Evolutionary conservation across 257 asterid species (phyloP).

Genomic region (Forsythia suspensa): DNA sequence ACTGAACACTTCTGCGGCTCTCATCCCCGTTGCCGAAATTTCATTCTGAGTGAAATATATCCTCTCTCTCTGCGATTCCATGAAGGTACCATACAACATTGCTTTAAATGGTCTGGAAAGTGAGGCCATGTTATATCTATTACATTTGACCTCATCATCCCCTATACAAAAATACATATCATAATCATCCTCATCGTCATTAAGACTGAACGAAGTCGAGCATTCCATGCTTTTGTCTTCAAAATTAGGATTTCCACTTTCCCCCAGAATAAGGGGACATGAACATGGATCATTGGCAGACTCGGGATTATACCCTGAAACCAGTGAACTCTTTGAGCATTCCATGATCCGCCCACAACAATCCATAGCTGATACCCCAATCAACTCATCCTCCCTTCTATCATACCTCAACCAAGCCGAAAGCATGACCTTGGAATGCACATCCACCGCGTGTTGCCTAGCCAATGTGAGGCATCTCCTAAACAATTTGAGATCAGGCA

Average conservation of each 20-base stretch:
- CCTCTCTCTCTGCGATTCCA: constrained; percentile 72
- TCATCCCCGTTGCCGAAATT: constrained; percentile 65
- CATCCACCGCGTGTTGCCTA: constrained; percentile 80
- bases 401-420: constrained; percentile 95
- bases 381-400: constrained; percentile 86
- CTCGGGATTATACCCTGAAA: constrained; percentile 85
- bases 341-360: constrained; percentile 81
- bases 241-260: constrained; percentile 28
- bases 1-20: constrained; percentile 79
- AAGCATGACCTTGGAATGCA: constrained; percentile 84
- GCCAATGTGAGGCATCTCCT: constrained; percentile 79
- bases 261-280: constrained; percentile 37
- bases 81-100: constrained; percentile 80
- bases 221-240: constrained; percentile 48
- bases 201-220: constrained; percentile 57
- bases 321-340: constrained; percentile 65
- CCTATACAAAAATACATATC: constrained; percentile 80
- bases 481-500: constrained; percentile 84
- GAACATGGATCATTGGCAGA: constrained; percentile 64
- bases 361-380: constrained; percentile 83
- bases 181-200: constrained; percentile 45
- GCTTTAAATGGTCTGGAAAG: constrained; percentile 81
- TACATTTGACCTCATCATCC: constrained; percentile 81
- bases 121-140: constrained; percentile 67
- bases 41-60: constrained; percentile 71